Evolutionary conservation across 176 grass and related monocot species (phyloP).

Genomic region (Juncus inflexus): DNA sequence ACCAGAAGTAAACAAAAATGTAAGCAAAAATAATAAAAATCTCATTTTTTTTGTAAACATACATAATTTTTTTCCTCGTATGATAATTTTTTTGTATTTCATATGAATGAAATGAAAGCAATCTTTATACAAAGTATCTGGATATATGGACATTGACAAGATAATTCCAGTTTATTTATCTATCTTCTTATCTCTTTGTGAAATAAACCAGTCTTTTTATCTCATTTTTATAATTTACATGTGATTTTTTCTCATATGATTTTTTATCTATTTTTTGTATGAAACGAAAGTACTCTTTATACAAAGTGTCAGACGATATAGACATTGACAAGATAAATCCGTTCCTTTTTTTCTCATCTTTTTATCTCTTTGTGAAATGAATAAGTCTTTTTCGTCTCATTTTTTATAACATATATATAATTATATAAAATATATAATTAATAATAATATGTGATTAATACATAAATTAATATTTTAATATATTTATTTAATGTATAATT

Average conservation of each 20-base stretch:
- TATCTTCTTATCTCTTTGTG: conserved; percentile 6
- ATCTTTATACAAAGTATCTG: conserved; percentile 58
- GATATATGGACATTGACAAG: conserved; percentile 87
- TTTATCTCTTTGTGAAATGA: background rate
- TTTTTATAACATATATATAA: no score
- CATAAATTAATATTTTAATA: no score
- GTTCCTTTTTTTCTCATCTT: conserved; percentile 22
- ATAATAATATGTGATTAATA: no score
- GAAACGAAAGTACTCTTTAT: conserved; percentile 44
- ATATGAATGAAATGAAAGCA: conserved; percentile 25
- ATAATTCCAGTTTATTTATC: conserved; percentile 46
- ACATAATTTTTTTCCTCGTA: background rate
- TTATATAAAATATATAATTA: no score
- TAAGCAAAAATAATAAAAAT: conserved; percentile 34
- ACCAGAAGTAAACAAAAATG: conserved; percentile 77
- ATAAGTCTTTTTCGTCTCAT: no score
- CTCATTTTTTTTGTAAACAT: no score
- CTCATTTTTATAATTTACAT: no score
- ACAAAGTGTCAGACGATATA: conserved; percentile 62
- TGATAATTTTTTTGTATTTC: conserved; percentile 6
- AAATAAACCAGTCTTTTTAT: background rate
- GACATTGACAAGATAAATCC: conserved; percentile 89
- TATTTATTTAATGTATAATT: no score
- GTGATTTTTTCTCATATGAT: background rate
- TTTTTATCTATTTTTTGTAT: conserved; percentile 1